Base-by-base conservation (phyloP, 2,329 filamentous ascomycete genomes). In the Colletotrichum tropicale region DNA sequence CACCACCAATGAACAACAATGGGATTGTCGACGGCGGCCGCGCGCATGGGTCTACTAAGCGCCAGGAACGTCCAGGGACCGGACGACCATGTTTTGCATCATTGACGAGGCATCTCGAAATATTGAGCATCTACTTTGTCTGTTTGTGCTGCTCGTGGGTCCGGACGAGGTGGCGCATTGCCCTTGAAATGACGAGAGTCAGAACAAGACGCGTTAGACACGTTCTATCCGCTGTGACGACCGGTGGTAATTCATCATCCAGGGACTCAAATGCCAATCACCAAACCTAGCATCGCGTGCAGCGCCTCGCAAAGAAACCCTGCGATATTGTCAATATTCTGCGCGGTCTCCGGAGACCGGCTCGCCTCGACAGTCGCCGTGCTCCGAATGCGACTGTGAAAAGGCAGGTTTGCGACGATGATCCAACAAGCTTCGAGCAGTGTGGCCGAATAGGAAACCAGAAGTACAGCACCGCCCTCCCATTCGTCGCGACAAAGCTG, bases 401-500 rank as follows among this genome's bases (percentile, higher is more conserved):
- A 61, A n/a, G 30, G 28, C 58, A 32, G 26, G 58, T 32, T 61
- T 61, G 58, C 58, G 28, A 61, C 58, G 58, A 32, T 32, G 32
- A 61, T 34, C 26, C 58, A 24, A 61, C 58, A 10, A 32, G 58
- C 58, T 61, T 61, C 58, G 30, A 61, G 16, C 32, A 58, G 26
- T 28, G n/a, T 36, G 36, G 75, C 72, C 79, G 77, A 81, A 81
- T 81, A 60, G 73, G 56, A 79, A 72, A 64, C 28, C 67, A 72
- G 71, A 79, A 75, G 70, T 43, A 28, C 30, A 66, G 58, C 28
- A 76, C 32, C 12, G 30, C 18, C 21, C 58, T 65, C 71, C 78
- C 64, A 81, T 81, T 81, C 78, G 80, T 74, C 56, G n/a, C 32
- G 61, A 72, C 64, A 71, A 21, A 38, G 21, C 52, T 66, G 70